Evolutionary conservation across 495 filamentous ascomycete species (phyloP), one percentile per base, ranked within the genome.

Genomic region (Mycothermus thermophilus): DNA sequence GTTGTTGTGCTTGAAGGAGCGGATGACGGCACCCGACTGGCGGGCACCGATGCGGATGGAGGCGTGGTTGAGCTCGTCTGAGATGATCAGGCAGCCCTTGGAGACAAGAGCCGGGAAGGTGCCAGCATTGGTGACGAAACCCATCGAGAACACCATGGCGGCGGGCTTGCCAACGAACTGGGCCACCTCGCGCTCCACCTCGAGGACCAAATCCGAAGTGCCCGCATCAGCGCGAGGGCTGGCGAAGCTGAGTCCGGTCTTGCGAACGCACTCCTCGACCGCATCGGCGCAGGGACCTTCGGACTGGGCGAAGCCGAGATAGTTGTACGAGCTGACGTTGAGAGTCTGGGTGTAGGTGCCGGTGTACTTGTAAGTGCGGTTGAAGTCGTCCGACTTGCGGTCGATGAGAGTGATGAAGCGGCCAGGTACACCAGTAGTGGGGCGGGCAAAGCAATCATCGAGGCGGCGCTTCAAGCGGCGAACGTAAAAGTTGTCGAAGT

Each of bases 311-410:
- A 97, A 97, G 18, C 90, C 90, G 5, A 97, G 81, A 47, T 97
- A 97, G 51, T 97, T 97, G 69, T 97, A 97, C 3, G 90, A 97
- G 62, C 86, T 94, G 76, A 97, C 75, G 55, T 97, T 97, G 38
- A 97, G 61, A 0, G 90, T 95, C 52, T 97, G 83, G n/a, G 90
- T 96, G 31, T 72, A 75, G 22, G 83, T 92, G 24, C 92, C 92
- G 8, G 79, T 86, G 46, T 83, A 70, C 47, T 82, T 73, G 64
- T 93, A 97, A 45, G 75, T 72, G 44, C 77, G 69, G 57, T 96
- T 96, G 63, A 83, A 79, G 49, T 96, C 82, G 56, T 85, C 69
- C 0, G 86, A 92, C 24, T 67, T 73, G 40, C 90, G 80, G 54
- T 96, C 86, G 31, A 95, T 66, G 22, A 97, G 64, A 18, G 83